These are phyloP conservation scores for Kwoniella shivajii DNA, from an alignment of 1,284 basidiomycete genomes.

Conservation along the genomic window DNA sequence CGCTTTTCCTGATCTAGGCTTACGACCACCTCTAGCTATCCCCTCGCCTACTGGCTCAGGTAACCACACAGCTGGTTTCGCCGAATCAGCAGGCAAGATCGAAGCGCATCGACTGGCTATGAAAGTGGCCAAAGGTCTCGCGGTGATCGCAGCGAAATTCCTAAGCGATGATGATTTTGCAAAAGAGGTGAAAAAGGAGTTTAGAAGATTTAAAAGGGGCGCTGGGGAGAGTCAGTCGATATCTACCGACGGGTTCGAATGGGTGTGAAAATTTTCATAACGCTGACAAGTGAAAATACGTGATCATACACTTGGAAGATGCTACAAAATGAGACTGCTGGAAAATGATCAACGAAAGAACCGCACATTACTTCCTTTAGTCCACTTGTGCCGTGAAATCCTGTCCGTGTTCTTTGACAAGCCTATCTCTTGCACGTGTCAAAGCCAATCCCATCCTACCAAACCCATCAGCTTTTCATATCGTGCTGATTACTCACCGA, in stretches of 20 bases:
- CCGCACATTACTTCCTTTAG: neutral
- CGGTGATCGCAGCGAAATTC: conserved; percentile 45
- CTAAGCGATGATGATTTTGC: conserved; percentile 46
- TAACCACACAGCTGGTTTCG: conserved; percentile 39
- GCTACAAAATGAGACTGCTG: too few species aligned
- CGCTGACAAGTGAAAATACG: too few species aligned
- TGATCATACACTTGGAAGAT: too few species aligned
- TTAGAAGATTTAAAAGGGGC: conserved; percentile 31
- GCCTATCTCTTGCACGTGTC: conserved; percentile 21
- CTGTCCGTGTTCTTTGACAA: conserved; percentile 12
- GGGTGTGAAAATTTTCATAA: too few species aligned
- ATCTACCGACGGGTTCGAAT: too few species aligned
- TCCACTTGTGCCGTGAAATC: neutral
- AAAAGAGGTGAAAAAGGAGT: conserved; percentile 32
- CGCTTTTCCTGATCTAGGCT: neutral
- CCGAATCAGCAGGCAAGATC: conserved; percentile 27
- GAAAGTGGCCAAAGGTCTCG: conserved; percentile 49
- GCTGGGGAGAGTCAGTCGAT: conserved; percentile 16
- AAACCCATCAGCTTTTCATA: neutral
- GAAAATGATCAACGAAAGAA: too few species aligned
- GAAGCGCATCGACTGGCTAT: conserved; percentile 42
- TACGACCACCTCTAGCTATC: conserved; percentile 9
- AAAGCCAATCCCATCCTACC: conserved; percentile 34
- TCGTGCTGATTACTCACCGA: conserved; percentile 22
- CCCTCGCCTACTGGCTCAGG: conserved; percentile 21